Base-by-base conservation (phyloP, 306 rosid genomes). In the Pterocarpus santalinus region DNA sequence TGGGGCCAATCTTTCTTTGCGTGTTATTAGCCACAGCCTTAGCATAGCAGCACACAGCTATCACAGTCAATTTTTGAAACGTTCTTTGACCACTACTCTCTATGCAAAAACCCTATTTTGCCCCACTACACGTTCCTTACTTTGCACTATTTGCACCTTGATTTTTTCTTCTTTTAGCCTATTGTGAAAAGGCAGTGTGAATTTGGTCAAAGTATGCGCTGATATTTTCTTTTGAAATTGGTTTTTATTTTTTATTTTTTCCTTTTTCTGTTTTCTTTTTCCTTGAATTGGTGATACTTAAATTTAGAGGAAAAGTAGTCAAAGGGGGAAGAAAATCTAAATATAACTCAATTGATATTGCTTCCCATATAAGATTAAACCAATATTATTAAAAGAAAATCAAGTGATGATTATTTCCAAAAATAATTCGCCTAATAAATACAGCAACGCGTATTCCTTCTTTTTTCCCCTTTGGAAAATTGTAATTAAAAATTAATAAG, bases 1-100 rank as follows among this genome's bases (percentile, higher is more conserved):
- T 76, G 82, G 86, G 86, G 8, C 73, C 86, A 15, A 8, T 0
- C 13, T 38, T 62, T 5, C 28, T 70, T 76, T 70, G 86, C 86
- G 86, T 82, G 86, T 77, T 32, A 65, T 36, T 76, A 41, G 80
- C 35, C 52, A 44, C 8, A 63, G 8, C 2, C 34, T 15, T 28
- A 8, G 8, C 78, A 5, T 1, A n/a, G 32, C 35, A 9, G 30
- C 4, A 65, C 58, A 57, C 64, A 64, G 68, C 84, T 39, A 73
- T 73, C 76, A 34, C 55, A 43, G 53, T 76, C 82, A 30, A 51
- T 28, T 58, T 47, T 52, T 15, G 28, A 67, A 82, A 82, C 65
- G 38, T 46, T 75, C 46, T 80, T 76, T 82, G 85, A 82, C 85
- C 85, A 60, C 43, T 22, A 8, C 3, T 4, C 38, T 11, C 4